phyloP scores from a whole-genome alignment of 2,329 filamentous ascomycete genomes.

The Alternaria dauci region DNA sequence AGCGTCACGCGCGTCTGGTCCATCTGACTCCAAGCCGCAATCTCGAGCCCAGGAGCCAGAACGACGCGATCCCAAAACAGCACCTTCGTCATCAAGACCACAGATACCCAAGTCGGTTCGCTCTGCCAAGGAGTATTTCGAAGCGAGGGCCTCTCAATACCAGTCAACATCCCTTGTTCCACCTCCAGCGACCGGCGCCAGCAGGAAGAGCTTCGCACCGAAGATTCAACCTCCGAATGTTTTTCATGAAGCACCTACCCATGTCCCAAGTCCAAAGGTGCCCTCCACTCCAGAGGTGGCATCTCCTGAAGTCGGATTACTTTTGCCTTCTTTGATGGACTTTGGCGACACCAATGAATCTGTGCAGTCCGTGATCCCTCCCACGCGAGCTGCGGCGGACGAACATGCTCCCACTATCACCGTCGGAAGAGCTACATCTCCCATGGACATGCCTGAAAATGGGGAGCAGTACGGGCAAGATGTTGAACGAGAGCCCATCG shows the following conservation, averaged over 20 bases:
- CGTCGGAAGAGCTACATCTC: slow-evolving; percentile 12
- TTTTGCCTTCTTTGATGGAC: background rate
- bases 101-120: slow-evolving; percentile 33
- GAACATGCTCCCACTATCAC: slow-evolving; percentile 14
- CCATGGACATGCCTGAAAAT: background rate
- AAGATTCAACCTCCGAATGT: slow-evolving; percentile 2
- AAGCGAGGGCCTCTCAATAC: slow-evolving; percentile 33
- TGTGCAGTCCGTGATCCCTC: background rate
- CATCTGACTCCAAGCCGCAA: slow-evolving; percentile 30
- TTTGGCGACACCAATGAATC: background rate
- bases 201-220: slow-evolving; percentile 8
- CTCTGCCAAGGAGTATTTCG: slow-evolving; percentile 41
- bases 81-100: slow-evolving; percentile 14
- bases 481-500: slow-evolving; percentile 4
- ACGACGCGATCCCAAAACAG: slow-evolving; percentile 11
- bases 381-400: background rate
- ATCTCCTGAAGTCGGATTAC: background rate
- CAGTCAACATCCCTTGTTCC: slow-evolving; percentile 21
- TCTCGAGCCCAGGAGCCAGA: slow-evolving; percentile 10
- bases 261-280: slow-evolving; percentile 5
- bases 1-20: slow-evolving; percentile 27
- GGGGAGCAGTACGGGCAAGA: background rate
- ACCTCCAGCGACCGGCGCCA: slow-evolving; percentile 14
- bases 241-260: background rate
- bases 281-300: background rate